phyloP scores from a whole-genome alignment of 495 filamentous ascomycete species.

The Daldinia caldariorum region DNA sequence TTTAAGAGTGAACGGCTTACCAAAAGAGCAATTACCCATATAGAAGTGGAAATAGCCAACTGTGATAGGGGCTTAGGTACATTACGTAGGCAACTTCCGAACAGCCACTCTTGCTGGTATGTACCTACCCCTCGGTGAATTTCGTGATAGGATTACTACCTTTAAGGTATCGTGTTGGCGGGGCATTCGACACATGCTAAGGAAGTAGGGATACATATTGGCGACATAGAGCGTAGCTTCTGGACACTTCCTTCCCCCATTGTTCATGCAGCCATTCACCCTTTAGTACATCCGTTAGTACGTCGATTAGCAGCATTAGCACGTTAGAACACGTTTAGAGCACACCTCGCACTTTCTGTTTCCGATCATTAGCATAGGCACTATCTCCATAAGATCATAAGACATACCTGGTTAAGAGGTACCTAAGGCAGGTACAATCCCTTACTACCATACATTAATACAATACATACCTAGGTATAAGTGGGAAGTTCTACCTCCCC shows the following conservation, averaged over 20 bases:
- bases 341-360: not conserved
- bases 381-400: too few species aligned
- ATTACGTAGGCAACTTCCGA: too few species aligned
- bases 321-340: too few species aligned
- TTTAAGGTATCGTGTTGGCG: slow-evolving; percentile 36
- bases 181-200: slow-evolving; percentile 35
- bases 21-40: slow-evolving; percentile 17
- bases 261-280: slow-evolving; percentile 10
- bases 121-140: slow-evolving; percentile 30
- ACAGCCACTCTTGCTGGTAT: not conserved
- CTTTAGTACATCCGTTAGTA: slow-evolving; percentile 17
- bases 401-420: too few species aligned
- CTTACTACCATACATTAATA: too few species aligned
- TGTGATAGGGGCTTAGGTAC: not conserved
- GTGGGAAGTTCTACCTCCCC: not conserved
- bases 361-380: not conserved
- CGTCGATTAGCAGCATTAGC: slow-evolving; percentile 1
- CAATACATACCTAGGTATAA: not conserved
- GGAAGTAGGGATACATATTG: slow-evolving; percentile 16
- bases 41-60: slow-evolving; percentile 21
- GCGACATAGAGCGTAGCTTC: slow-evolving; percentile 26
- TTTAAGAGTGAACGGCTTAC: not conserved
- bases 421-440: too few species aligned
- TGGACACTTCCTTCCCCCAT: slow-evolving; percentile 33
- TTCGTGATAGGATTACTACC: not conserved